Evolutionary conservation across 805 yeast genomes (phyloP), one percentile per base, ranked within the genome.

Genomic region (Tetrapisispora nanseiensis): DNA sequence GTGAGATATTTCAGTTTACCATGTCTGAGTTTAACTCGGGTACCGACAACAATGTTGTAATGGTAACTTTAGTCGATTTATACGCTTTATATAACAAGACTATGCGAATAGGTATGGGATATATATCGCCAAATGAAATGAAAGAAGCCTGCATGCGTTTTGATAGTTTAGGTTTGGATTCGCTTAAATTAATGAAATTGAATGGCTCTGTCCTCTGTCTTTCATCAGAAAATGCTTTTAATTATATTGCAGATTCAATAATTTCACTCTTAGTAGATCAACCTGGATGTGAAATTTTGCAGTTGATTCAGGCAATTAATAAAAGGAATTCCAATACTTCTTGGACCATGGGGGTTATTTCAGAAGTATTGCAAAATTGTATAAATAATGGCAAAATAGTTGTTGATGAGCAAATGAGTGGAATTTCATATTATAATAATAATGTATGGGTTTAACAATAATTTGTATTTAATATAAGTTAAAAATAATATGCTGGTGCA

Each of bases 1-100:
- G 95, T 41, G 89, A 86, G 53, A 56, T 90, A 3, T 79, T 86
- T 32, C 95, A 84, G 51, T 87, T 77, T 58, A 65, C 47, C 55
- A 65, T 46, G 56, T 63, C 53, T 50, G 75, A 39, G 51, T 78
- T 20, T 50, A 79, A 43, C 23, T 61, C 54, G 20, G 33, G 31
- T 3, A 16, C 13, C 10, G 21, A 33, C 3, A 22, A 35, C 12
- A 80, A 80, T 35, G 85, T 83, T 2, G 65, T 78, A 16, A 50
- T 61, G 51, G 66, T 82, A 12, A 70, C 86, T 0, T 50, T 82
- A 27, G 70, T 75, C 39, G 90, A 82, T 51, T 54, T 82, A 16
- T 83, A 70, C 58, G 76, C 80, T 0, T 48, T 76, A 21, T 82
- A 78, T 61, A 82, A 82, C 50, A 68, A 82, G 46, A 70, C 81